phyloP scores from a whole-genome alignment of 2,329 filamentous ascomycete genomes.

The Xylariaceae sp. region DNA sequence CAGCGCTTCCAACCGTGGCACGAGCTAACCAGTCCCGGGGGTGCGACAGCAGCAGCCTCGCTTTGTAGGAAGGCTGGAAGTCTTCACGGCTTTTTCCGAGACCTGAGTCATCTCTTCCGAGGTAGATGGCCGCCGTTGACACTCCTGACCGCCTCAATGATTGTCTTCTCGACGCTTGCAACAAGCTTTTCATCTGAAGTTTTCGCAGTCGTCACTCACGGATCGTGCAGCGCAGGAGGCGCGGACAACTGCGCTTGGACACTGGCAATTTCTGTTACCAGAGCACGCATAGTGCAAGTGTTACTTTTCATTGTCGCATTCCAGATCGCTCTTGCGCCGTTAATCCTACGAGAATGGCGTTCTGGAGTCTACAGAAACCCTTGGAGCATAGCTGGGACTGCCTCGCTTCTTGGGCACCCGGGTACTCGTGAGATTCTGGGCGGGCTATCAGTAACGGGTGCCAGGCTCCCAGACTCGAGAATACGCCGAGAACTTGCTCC shows the following conservation, averaged over 20 bases:
- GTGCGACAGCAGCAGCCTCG: conserved; percentile 36
- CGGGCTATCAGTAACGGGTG: conserved; percentile 1
- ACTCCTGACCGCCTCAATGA: conserved; percentile 32
- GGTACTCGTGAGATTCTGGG: conserved; percentile 21
- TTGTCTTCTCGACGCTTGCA: conserved; percentile 31
- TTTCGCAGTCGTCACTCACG: conserved; percentile 36
- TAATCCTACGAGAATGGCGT: conserved; percentile 28
- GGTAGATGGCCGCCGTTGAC: conserved; percentile 34
- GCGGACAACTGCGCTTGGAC: conserved; percentile 31
- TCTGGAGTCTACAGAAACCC: conserved; percentile 36
- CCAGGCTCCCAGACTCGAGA: conserved; percentile 1
- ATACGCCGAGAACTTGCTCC: conserved; percentile 1
- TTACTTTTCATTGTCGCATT: conserved; percentile 29
- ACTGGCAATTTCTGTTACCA: conserved; percentile 31
- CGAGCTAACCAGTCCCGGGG: conserved; percentile 33
- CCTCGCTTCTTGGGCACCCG: conserved; percentile 29
- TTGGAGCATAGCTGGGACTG: conserved; percentile 37
- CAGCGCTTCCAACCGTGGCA: conserved; percentile 34
- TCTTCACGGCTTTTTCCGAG: conserved; percentile 31
- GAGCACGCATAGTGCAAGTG: conserved; percentile 29
- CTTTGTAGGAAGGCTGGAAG: conserved; percentile 38
- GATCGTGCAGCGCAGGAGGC: conserved; percentile 25
- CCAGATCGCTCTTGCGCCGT: conserved; percentile 26
- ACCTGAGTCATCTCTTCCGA: conserved; percentile 29
- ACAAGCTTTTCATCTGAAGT: conserved; percentile 37